Percentiles rank a stretch among this genome's conserved stretches.
Evolutionary conservation across 2,329 filamentous ascomycete species (phyloP).

Genomic region (Hortaea sp.): DNA sequence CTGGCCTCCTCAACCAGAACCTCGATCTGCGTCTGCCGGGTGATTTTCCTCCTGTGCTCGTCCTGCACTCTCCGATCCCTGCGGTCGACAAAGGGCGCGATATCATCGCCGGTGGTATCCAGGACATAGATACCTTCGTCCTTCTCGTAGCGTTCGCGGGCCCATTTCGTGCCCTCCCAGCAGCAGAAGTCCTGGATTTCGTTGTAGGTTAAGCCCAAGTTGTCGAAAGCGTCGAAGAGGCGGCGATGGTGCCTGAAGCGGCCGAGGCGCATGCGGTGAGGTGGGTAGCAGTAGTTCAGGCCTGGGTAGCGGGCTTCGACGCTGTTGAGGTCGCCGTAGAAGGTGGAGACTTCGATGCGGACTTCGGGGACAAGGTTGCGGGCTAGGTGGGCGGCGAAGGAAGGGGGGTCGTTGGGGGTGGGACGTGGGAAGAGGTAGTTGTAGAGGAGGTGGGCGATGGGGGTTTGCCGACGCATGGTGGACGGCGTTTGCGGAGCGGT

Average conservation of each 20-base stretch:
- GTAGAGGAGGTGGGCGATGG: slow-evolving; percentile 64
- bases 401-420: slow-evolving; percentile 56
- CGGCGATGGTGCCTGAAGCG: slow-evolving; percentile 68
- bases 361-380: slow-evolving; percentile 67
- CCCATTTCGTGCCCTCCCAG: slow-evolving; percentile 78
- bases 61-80: slow-evolving; percentile 10
- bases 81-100: slow-evolving; percentile 48
- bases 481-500: no score
- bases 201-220: slow-evolving; percentile 53
- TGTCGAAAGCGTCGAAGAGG: slow-evolving; percentile 67
- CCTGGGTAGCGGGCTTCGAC: slow-evolving; percentile 74
- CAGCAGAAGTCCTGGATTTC: slow-evolving; percentile 66
- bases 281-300: slow-evolving; percentile 63
- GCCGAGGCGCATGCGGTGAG: slow-evolving; percentile 66
- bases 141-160: slow-evolving; percentile 67
- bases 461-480: slow-evolving; percentile 58
- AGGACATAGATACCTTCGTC: slow-evolving; percentile 60
- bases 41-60: slow-evolving; percentile 18
- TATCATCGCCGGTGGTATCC: slow-evolving; percentile 62
- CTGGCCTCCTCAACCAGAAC: slow-evolving; percentile 20
- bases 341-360: slow-evolving; percentile 65
- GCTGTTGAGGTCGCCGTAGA: slow-evolving; percentile 70
- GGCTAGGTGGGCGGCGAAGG: slow-evolving; percentile 60
- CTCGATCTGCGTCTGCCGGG: slow-evolving; percentile 24
- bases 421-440: slow-evolving; percentile 62